Evolutionary conservation across 2,329 filamentous ascomycete species (phyloP), one percentile per base, ranked within the genome.

Genomic region (Trichoderma breve): DNA sequence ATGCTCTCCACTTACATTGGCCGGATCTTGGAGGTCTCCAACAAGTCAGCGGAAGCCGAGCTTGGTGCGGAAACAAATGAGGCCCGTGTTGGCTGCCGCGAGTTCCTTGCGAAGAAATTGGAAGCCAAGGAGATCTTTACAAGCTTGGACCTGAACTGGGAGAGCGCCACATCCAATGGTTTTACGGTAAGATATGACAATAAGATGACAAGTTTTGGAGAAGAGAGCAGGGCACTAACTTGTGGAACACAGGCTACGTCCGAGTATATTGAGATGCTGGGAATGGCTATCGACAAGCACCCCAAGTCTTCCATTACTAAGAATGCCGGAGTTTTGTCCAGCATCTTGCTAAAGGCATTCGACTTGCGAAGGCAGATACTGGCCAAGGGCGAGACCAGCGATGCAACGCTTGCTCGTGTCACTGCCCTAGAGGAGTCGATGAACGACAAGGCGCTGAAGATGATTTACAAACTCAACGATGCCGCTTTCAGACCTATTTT

Each of bases 381-480:
- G 30, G 80, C 80, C 11, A 85, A 87, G 73, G 83, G 86, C 36
- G 83, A 87, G 1, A 80, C 84, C 28, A 80, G 78, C 71, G 82
- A 85, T 39, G 80, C 84, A 55, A 77, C 74, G 43, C 78, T 85
- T 18, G 82, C 86, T 15, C 83, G 87, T 58, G 80, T 93, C 6
- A 81, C 85, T 24, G 84, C 86, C 55, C 84, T 94, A 14, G 93
- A 97, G 79, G 83, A 84, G 2, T 84, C 85, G 12, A 78, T 93
- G 75, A 92, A 93, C 78, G 88, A 91, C 11, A 89, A 92, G 14
- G 89, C 91, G 0, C 88, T 99, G 72, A 93, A 94, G 81, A 96
- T 98, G 90, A 92, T 97, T 69, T 94, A 97, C 85, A 98, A 98
- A 85, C 88, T 99, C 73, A 98, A 98, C 82, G 96, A 99, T 79